phyloP scores from a whole-genome alignment of 2,329 filamentous ascomycete species.

The Talaromyces sp. region DNA sequence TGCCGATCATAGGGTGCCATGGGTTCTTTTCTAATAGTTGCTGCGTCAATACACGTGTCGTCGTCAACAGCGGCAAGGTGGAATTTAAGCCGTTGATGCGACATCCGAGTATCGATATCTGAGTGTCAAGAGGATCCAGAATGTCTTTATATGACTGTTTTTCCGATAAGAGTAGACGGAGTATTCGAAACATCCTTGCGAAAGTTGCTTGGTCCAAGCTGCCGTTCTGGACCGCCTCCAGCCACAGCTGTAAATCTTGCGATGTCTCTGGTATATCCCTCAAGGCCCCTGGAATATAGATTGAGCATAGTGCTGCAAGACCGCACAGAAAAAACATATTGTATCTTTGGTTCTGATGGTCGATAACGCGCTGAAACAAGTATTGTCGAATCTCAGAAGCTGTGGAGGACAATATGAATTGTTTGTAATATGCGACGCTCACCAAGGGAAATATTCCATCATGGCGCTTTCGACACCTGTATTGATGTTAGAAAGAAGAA shows the following conservation, averaged over 20 bases:
- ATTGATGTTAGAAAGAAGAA: background rate
- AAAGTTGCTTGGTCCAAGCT: background rate
- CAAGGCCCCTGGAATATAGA: background rate
- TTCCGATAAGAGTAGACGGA: background rate
- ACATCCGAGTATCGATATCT: background rate
- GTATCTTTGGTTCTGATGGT: background rate
- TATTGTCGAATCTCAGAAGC: background rate
- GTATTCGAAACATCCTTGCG: background rate
- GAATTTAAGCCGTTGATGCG: background rate
- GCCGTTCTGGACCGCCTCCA: background rate
- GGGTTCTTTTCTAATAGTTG: background rate
- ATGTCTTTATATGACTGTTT: background rate
- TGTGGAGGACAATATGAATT: background rate
- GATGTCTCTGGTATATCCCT: background rate
- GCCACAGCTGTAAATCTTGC: background rate
- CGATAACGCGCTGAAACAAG: background rate
- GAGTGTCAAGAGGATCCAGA: background rate
- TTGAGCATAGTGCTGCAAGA: background rate
- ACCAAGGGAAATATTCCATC: background rate
- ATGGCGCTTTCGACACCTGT: background rate
- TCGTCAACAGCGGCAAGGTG: background rate
- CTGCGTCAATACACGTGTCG: background rate
- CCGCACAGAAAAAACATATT: background rate
- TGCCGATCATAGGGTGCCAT: background rate
- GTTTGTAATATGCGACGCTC: background rate